Percentiles rank a stretch among this genome's conserved stretches.
These are phyloP conservation scores for Rhodosporidiobolus sp. DNA, from an alignment of 768 basidiomycete genomes.

Conservation along the genomic window DNA sequence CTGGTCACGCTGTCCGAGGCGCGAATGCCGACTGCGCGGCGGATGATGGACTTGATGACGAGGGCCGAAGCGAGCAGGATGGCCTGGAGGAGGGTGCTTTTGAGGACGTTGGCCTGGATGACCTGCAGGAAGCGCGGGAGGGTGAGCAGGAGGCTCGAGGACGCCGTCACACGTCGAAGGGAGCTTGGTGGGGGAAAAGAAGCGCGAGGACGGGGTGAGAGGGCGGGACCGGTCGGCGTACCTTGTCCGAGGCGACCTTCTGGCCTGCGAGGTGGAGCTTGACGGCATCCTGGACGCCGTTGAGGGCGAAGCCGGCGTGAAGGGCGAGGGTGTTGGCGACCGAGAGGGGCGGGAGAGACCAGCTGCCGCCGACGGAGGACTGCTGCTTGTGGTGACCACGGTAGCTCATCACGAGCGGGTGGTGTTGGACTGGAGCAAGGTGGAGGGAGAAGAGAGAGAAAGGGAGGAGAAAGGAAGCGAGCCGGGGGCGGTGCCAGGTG, in stretches of 20 bases:
- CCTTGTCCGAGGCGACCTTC: slow-evolving; percentile 29
- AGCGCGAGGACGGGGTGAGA: background rate
- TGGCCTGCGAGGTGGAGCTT: slow-evolving; percentile 20
- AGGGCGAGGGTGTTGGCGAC: slow-evolving; percentile 20
- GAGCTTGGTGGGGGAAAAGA: background rate
- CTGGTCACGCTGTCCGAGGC: slow-evolving; percentile 21
- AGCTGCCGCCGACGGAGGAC: slow-evolving; percentile 15
- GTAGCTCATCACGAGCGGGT: slow-evolving; percentile 1
- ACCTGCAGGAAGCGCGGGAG: slow-evolving; percentile 7
- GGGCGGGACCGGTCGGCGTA: background rate
- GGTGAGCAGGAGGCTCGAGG: background rate
- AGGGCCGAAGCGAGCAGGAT: slow-evolving; percentile 42
- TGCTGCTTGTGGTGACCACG: slow-evolving; percentile 28
- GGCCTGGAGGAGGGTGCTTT: slow-evolving; percentile 37
- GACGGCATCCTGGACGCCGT: slow-evolving; percentile 14
- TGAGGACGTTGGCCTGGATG: slow-evolving; percentile 37
- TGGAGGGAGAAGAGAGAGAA: too few species aligned
- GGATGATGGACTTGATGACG: slow-evolving; percentile 40
- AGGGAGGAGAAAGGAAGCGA: too few species aligned
- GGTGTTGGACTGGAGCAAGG: background rate
- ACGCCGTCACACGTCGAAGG: background rate
- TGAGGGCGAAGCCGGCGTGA: slow-evolving; percentile 25
- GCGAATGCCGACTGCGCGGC: slow-evolving; percentile 19
- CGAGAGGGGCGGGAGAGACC: slow-evolving; percentile 27
- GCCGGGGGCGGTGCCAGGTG: too few species aligned